Percentiles rank a stretch among this genome's conserved stretches.
Evolutionary conservation across 129 eudicot species (phyloP).

Genomic region (Erigeron canadensis): DNA sequence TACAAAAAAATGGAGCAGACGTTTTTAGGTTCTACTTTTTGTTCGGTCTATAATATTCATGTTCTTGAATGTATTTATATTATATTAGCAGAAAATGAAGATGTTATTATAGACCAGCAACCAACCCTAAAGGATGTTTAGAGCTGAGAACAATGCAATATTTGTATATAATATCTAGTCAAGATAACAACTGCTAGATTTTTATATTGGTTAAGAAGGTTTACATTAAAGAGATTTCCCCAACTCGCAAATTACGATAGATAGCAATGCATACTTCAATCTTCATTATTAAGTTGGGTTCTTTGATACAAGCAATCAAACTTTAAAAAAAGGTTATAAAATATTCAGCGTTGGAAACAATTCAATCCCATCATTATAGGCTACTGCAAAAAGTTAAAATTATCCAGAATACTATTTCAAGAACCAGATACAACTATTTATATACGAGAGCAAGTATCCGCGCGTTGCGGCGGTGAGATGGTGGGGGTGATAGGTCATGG

Average conservation of each 20-base stretch:
- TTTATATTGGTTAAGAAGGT: neutral
- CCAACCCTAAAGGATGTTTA: neutral
- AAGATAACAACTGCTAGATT: slow-evolving; percentile 31
- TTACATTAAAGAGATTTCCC: neutral
- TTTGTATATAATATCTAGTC: slow-evolving; percentile 27
- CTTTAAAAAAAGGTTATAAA: neutral
- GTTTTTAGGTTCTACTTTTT: neutral
- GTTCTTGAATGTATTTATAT: neutral
- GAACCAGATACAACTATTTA: neutral
- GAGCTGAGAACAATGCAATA: slow-evolving; percentile 19
- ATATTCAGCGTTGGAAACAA: neutral
- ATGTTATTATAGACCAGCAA: neutral
- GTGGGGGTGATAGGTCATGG: too few relatives aligned
- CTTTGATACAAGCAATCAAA: neutral
- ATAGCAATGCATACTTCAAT: neutral
- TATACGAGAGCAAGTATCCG: too few relatives aligned
- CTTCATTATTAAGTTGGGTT: neutral
- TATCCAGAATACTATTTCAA: neutral
- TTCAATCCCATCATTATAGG: neutral
- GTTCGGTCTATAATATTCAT: neutral
- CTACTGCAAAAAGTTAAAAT: neutral
- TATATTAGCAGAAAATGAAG: neutral
- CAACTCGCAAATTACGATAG: neutral
- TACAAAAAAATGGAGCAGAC: neutral
- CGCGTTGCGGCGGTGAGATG: too few relatives aligned